These are phyloP conservation scores for Clathrus columnatus DNA, from an alignment of 768 basidiomycete species.

Conservation along the genomic window DNA sequence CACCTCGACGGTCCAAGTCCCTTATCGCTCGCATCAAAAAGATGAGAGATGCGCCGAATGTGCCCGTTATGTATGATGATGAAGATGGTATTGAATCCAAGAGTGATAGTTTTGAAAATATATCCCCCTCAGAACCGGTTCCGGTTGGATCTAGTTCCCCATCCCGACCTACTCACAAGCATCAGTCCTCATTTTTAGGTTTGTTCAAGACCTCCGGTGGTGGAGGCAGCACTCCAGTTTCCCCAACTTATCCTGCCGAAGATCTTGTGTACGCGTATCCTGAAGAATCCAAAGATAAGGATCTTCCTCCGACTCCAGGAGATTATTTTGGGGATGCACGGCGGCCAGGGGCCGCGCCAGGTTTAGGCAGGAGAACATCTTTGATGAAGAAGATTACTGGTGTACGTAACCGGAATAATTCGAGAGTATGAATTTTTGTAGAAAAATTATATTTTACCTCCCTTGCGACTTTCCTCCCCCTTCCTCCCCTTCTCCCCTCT, in stretches of 20 bases:
- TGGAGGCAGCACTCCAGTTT: conserved; percentile 27
- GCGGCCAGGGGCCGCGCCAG: conserved; percentile 11
- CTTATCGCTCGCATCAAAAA: conserved; percentile 83
- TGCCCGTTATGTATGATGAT: conserved; percentile 49
- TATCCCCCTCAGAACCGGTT: conserved; percentile 25
- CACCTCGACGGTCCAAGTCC: conserved; percentile 68
- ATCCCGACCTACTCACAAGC: conserved; percentile 56
- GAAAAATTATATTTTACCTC: not conserved
- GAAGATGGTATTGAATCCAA: conserved; percentile 32
- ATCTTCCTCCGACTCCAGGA: conserved; percentile 36
- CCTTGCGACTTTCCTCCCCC: not conserved
- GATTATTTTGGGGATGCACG: conserved; percentile 42
- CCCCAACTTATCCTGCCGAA: conserved; percentile 22
- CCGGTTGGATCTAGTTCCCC: conserved; percentile 11
- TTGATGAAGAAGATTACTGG: conserved; percentile 72
- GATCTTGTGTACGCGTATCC: conserved; percentile 59
- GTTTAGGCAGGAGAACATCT: conserved; percentile 65
- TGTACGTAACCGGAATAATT: conserved; percentile 25
- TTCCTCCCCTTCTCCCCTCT: not conserved
- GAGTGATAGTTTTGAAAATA: conserved; percentile 35
- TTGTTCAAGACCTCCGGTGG: conserved; percentile 40
- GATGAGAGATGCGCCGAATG: conserved; percentile 81
- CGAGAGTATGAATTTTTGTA: conserved; percentile 1
- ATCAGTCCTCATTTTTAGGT: conserved; percentile 71
- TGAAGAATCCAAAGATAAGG: conserved; percentile 39